Percentiles rank a stretch among this genome's conserved stretches.
Evolutionary conservation across 768 basidiomycete species (phyloP).

Genomic region (Boletus edulis): DNA sequence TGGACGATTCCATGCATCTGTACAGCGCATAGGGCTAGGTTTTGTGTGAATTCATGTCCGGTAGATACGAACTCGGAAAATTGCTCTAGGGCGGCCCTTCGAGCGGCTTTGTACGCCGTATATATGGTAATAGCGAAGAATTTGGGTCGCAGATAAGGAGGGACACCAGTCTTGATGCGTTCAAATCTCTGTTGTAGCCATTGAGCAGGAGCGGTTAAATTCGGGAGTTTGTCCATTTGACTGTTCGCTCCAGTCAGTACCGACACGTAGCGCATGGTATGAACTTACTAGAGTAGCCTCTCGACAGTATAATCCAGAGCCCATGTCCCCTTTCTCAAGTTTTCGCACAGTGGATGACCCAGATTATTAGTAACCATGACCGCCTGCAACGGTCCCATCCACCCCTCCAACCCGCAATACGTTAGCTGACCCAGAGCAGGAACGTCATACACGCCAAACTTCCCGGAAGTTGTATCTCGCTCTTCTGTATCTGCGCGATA

Average conservation of each 20-base stretch:
- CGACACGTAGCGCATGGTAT: not conserved
- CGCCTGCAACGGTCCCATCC: constrained; percentile 86
- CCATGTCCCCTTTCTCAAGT: constrained; percentile 88
- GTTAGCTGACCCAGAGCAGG: constrained; percentile 71
- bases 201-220: constrained; percentile 62
- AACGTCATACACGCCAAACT: constrained; percentile 80
- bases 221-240: constrained; percentile 61
- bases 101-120: constrained; percentile 89
- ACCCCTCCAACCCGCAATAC: constrained; percentile 96
- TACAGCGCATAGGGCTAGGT: constrained; percentile 78
- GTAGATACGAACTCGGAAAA: constrained; percentile 81
- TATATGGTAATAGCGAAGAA: constrained; percentile 93
- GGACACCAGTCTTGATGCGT: constrained; percentile 65
- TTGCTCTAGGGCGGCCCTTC: constrained; percentile 80
- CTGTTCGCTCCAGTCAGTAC: constrained; percentile 34
- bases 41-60: constrained; percentile 88
- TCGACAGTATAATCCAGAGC: constrained; percentile 83
- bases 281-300: constrained; percentile 66
- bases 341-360: constrained; percentile 86
- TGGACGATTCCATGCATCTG: constrained; percentile 92
- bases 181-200: constrained; percentile 94
- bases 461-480: constrained; percentile 78
- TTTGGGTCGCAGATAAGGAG: constrained; percentile 91
- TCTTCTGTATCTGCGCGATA: constrained; percentile 91
- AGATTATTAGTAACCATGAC: constrained; percentile 91